A percentile compares a stretch with the other conserved stretches of the same genome.
phyloP scores from a whole-genome alignment of 768 basidiomycete species.

The Collybia sordida region DNA sequence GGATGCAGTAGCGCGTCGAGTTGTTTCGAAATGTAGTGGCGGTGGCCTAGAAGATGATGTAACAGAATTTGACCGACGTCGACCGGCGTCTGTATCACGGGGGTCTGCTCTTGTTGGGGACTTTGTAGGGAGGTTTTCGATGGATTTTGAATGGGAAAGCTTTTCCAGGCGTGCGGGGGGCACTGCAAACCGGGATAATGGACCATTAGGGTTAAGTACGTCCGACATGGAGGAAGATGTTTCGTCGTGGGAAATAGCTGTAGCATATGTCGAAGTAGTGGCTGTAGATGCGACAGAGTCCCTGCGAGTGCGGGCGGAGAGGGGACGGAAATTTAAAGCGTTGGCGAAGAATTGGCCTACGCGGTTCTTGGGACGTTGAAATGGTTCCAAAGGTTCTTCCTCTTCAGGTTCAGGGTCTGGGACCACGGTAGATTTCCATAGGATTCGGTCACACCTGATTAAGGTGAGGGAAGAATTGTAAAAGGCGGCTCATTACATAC shows the following conservation, averaged over 20 bases:
- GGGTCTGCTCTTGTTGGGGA: neutral
- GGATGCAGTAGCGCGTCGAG: constrained; percentile 2
- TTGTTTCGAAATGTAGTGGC: neutral
- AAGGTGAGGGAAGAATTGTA: neutral
- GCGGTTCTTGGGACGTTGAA: constrained; percentile 38
- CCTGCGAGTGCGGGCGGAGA: constrained; percentile 34
- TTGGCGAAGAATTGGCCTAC: constrained; percentile 55
- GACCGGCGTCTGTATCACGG: neutral
- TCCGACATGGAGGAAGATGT: constrained; percentile 21
- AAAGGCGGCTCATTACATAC: constrained; percentile 37
- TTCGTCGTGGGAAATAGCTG: constrained; percentile 16
- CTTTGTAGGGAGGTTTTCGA: neutral
- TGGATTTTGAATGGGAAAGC: neutral
- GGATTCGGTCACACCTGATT: constrained; percentile 79
- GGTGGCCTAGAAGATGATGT: neutral
- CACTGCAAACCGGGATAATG: neutral
- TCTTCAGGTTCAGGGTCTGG: constrained; percentile 43
- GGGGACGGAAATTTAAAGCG: constrained; percentile 43
- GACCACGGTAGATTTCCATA: constrained; percentile 74
- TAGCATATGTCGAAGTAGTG: constrained; percentile 13
- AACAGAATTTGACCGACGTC: constrained; percentile 2
- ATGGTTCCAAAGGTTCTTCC: constrained; percentile 23
- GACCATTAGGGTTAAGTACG: neutral
- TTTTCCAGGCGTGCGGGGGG: neutral
- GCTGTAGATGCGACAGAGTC: constrained; percentile 34